Conservation (phyloP, 1,139 yeast species). For the Geotrichum candidum region DNA sequence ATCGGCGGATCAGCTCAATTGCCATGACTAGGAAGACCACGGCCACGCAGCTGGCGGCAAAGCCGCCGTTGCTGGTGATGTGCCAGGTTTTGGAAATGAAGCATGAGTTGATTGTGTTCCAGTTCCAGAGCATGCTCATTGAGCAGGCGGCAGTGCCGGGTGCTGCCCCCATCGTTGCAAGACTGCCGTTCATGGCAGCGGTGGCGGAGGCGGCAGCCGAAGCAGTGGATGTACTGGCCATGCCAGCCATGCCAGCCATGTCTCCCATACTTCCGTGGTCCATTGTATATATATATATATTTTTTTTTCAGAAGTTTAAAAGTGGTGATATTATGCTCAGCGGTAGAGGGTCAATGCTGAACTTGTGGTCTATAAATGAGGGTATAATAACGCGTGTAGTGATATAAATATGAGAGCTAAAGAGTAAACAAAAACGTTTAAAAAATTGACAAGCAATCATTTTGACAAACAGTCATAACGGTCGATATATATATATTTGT, state of each 20-base stretch:
- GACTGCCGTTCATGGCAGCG: neutral
- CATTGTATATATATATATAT: neutral
- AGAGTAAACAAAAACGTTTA: too few species aligned
- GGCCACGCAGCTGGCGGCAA: conserved; percentile 68
- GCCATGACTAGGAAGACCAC: conserved; percentile 52
- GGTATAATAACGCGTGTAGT: too few species aligned
- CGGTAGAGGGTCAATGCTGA: too few species aligned
- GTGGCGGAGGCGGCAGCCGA: conserved; percentile 1
- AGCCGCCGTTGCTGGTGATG: conserved; percentile 49
- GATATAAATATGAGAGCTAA: too few species aligned
- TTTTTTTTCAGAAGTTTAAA: too few species aligned
- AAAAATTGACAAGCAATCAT: too few species aligned
- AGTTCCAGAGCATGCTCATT: conserved; percentile 43
- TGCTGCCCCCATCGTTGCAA: neutral
- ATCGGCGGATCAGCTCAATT: conserved; percentile 52
- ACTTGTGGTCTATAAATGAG: too few species aligned
- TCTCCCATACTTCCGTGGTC: neutral
- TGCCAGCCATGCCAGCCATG: conserved; percentile 12
- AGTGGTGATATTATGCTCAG: too few species aligned
- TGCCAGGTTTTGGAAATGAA: conserved; percentile 60
- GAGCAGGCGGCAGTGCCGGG: neutral
- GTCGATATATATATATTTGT: too few species aligned
- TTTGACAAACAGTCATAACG: too few species aligned
- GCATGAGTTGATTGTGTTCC: conserved; percentile 57
- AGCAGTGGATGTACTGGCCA: conserved; percentile 15